Conservation (phyloP, 768 basidiomycete genomes). For the Tulasnella sp. region DNA sequence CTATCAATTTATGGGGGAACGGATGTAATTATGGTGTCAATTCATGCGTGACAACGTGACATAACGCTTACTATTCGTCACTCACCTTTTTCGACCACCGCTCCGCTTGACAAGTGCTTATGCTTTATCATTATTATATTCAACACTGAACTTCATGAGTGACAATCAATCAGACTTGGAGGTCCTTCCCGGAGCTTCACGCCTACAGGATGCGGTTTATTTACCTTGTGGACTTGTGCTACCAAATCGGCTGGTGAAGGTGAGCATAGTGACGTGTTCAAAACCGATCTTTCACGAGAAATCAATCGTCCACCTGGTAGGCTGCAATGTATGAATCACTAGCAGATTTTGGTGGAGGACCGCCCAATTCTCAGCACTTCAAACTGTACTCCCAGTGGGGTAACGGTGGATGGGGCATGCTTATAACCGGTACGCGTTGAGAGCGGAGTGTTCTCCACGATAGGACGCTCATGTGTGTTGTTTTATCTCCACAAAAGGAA, state of each 20-base stretch:
- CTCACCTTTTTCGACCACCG: not conserved
- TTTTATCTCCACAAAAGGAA: conserved; percentile 36
- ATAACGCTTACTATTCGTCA: not conserved
- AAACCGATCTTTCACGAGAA: too few relatives aligned
- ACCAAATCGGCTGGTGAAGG: conserved; percentile 49
- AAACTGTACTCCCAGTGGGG: conserved; percentile 73
- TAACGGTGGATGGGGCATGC: conserved; percentile 75
- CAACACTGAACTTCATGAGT: not conserved
- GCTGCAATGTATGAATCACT: conserved; percentile 90
- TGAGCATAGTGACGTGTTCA: conserved; percentile 30
- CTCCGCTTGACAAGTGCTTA: not conserved
- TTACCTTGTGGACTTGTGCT: conserved; percentile 30
- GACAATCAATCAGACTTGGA: not conserved
- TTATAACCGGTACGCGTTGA: conserved; percentile 59
- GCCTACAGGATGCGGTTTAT: not conserved
- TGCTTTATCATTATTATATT: not conserved
- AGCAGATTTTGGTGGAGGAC: conserved; percentile 58
- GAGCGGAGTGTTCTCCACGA: not conserved
- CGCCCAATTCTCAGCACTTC: conserved; percentile 62
- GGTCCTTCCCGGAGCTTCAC: not conserved
- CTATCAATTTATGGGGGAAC: not conserved
- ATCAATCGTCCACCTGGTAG: conserved; percentile 40
- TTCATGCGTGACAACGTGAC: not conserved
- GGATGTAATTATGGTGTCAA: not conserved
- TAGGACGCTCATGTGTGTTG: not conserved